phyloP scores from a whole-genome alignment of 176 grass and related monocot species.

The Neostapfia colusana region DNA sequence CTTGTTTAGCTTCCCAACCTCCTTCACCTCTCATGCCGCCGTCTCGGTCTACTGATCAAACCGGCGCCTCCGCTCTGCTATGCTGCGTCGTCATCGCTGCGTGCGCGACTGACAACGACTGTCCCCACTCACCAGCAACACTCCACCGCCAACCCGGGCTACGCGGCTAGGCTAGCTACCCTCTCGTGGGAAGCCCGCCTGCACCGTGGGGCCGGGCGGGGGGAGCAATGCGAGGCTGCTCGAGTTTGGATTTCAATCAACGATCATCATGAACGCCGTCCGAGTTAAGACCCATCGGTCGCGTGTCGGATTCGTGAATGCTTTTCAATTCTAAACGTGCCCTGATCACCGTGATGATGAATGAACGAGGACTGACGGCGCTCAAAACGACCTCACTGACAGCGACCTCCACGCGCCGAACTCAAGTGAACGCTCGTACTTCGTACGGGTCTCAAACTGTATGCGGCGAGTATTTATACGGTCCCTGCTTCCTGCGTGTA shows the following conservation, averaged over 20 bases:
- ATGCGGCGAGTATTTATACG: background rate
- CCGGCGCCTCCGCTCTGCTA: background rate
- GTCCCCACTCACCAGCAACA: no score
- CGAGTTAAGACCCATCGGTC: conserved; percentile 37
- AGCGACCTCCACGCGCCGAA: background rate
- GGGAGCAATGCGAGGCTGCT: background rate
- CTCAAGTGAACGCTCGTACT: background rate
- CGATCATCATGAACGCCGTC: conserved; percentile 20
- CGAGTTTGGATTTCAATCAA: background rate
- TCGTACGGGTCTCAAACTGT: background rate
- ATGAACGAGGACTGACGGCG: background rate
- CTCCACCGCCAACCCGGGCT: no score
- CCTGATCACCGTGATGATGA: background rate
- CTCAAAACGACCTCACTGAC: background rate
- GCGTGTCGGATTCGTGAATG: conserved; percentile 28
- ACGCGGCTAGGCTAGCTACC: no score
- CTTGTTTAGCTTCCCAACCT: conserved; percentile 35
- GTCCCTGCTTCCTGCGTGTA: no score
- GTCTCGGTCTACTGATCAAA: conserved; percentile 32
- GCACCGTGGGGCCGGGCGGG: background rate
- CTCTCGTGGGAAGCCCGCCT: no score
- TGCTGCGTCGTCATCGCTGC: background rate
- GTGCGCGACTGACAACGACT: background rate
- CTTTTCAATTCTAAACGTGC: background rate
- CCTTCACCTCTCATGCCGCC: background rate